Percentiles rank a stretch among this genome's conserved stretches.
phyloP scores from a whole-genome alignment of 495 filamentous ascomycete species.

The Beverwykella pulmonaria region DNA sequence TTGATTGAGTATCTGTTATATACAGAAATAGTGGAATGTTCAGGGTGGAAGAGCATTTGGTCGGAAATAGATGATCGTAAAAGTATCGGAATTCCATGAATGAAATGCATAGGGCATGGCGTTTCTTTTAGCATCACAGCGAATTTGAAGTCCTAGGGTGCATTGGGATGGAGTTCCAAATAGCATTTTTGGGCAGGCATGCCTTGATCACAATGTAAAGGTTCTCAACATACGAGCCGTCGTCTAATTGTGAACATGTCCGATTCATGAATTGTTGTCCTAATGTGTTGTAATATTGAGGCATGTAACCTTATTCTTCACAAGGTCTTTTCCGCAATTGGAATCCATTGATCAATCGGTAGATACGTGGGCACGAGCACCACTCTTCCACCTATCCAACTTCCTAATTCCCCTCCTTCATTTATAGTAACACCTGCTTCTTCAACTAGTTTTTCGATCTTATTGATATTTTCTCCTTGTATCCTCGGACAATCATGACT shows the following conservation, averaged over 20 bases:
- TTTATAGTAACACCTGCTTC: conserved; percentile 31
- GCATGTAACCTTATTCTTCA: background rate
- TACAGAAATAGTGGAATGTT: background rate
- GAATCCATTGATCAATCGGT: conserved; percentile 41
- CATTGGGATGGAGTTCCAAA: background rate
- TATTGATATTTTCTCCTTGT: conserved; percentile 15
- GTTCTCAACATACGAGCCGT: background rate
- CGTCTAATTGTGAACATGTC: no score
- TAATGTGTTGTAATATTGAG: no score
- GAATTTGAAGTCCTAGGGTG: background rate
- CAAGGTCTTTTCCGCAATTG: conserved; percentile 35
- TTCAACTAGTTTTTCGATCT: conserved; percentile 28
- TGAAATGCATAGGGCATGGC: background rate
- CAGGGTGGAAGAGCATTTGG: background rate
- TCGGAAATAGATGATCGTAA: background rate
- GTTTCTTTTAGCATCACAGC: background rate
- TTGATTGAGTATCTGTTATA: background rate
- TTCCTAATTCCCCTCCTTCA: conserved; percentile 28
- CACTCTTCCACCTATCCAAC: conserved; percentile 39
- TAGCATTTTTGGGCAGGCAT: background rate
- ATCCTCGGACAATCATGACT: conserved; percentile 27
- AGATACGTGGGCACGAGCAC: conserved; percentile 43
- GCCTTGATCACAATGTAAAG: background rate
- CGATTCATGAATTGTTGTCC: no score
- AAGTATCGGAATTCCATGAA: background rate